phyloP scores from a whole-genome alignment of 305 asterid species.

The Fraxinus sp. region DNA sequence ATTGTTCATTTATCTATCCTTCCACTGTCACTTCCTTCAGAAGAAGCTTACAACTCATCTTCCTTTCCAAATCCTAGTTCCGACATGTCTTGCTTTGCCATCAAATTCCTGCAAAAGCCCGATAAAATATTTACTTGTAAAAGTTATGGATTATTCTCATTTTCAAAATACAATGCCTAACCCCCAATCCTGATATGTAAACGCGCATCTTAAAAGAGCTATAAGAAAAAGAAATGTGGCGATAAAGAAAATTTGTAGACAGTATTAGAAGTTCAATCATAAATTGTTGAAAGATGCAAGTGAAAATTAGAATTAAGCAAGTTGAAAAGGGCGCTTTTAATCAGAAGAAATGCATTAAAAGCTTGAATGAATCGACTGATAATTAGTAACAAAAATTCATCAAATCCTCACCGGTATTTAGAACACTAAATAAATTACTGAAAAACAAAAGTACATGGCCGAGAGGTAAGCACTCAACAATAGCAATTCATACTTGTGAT shows the following conservation, averaged over 20 bases:
- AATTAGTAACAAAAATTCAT: background rate
- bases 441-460: background rate
- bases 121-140: background rate
- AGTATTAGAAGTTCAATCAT: background rate
- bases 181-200: background rate
- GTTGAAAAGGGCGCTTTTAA: background rate
- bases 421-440: background rate
- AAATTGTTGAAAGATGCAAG: background rate
- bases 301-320: background rate
- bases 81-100: conserved; percentile 92
- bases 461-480: background rate
- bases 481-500: background rate
- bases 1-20: conserved; percentile 30
- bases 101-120: conserved; percentile 68
- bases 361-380: background rate
- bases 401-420: background rate
- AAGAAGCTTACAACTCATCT: conserved; percentile 32
- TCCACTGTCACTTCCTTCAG: conserved; percentile 25
- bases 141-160: background rate
- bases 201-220: background rate
- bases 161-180: background rate
- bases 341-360: conserved; percentile 5
- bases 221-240: background rate
- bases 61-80: conserved; percentile 75
- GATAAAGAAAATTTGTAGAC: background rate